Evolutionary conservation across 1,284 basidiomycete genomes (phyloP).

Genomic region (Cutaneotrichosporon cyanovorans): DNA sequence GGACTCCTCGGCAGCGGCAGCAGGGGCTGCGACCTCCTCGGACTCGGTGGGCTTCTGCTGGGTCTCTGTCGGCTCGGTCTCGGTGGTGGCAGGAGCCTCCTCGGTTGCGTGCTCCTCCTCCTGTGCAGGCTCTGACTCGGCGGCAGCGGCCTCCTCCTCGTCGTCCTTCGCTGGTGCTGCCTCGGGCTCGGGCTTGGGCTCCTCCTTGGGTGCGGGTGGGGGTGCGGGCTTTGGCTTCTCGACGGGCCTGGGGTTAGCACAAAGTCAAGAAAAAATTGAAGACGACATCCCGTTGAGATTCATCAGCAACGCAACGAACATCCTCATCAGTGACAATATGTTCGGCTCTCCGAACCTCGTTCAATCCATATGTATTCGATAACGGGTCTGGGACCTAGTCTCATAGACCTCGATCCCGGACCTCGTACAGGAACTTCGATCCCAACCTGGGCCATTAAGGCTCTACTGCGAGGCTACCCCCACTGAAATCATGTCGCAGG

Average conservation of each 20-base stretch:
- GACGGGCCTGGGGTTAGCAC: constrained; percentile 29
- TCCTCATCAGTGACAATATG: no score
- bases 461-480: no score
- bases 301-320: no score
- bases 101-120: constrained; percentile 9
- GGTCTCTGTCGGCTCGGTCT: constrained; percentile 55
- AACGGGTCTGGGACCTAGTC: no score
- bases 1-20: constrained; percentile 9
- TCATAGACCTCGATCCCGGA: no score
- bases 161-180: constrained; percentile 18
- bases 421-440: no score
- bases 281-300: no score
- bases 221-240: constrained; percentile 47
- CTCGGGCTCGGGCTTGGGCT: constrained; percentile 26
- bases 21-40: not conserved
- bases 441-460: no score
- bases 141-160: constrained; percentile 4
- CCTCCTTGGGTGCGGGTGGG: constrained; percentile 56
- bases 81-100: constrained; percentile 5
- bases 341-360: no score
- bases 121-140: constrained; percentile 10
- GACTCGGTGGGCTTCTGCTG: constrained; percentile 3
- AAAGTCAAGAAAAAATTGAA: no score
- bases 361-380: no score
- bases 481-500: no score